These are phyloP conservation scores for Clitopilus hobsonii DNA, from an alignment of 768 basidiomycete species.

Conservation along the genomic window DNA sequence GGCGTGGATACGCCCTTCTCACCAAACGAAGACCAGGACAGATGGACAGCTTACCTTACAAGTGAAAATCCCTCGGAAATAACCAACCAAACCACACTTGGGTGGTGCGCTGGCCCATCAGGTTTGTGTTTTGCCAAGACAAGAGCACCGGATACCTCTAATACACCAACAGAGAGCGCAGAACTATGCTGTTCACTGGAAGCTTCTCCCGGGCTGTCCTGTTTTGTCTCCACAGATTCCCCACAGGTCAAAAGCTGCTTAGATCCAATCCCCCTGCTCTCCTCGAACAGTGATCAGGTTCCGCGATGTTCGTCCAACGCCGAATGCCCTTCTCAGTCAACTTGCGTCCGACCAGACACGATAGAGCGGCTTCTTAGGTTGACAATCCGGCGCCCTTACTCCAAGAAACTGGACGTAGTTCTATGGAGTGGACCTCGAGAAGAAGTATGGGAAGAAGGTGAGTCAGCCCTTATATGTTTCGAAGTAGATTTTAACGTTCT, in stretches of 20 bases:
- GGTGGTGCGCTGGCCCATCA: not conserved
- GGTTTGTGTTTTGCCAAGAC: not conserved
- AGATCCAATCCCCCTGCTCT: constrained; percentile 53
- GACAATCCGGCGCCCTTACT: constrained; percentile 26
- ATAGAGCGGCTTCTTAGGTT: constrained; percentile 55
- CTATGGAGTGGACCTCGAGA: constrained; percentile 69
- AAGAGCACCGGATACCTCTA: not conserved
- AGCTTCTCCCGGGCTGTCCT: constrained; percentile 27
- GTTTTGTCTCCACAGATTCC: constrained; percentile 35
- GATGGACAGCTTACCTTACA: not conserved
- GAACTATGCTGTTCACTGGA: not conserved
- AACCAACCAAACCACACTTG: not conserved
- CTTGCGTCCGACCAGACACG: constrained; percentile 50
- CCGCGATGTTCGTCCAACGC: constrained; percentile 35
- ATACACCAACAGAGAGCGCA: not conserved
- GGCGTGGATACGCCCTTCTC: constrained; percentile 14
- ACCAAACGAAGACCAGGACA: not conserved
- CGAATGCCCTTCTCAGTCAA: constrained; percentile 25
- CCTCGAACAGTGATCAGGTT: constrained; percentile 15
- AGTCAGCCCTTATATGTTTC: constrained; percentile 9
- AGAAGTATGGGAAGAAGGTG: constrained; percentile 69
- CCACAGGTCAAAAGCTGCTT: constrained; percentile 39
- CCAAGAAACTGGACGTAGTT: constrained; percentile 34
- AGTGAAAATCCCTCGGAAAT: not conserved
- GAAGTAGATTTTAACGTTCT: not conserved